These are phyloP conservation scores for Hypoxylon fuscum DNA, from an alignment of 495 filamentous ascomycete species.

Conservation along the genomic window DNA sequence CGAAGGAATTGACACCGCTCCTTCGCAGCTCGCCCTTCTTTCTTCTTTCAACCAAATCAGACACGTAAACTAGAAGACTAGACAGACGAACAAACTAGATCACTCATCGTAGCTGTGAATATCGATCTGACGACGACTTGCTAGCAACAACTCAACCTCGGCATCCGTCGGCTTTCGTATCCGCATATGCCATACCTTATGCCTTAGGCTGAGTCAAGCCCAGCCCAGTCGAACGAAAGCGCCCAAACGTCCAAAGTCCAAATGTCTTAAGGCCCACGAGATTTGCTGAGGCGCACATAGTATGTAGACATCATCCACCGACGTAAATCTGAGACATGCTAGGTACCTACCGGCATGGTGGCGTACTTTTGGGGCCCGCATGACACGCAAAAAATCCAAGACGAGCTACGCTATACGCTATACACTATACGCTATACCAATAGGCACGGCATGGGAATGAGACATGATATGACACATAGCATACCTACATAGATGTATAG, in stretches of 20 bases:
- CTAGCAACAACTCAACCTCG: neutral
- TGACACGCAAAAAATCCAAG: constrained; percentile 19
- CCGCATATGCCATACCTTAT: neutral
- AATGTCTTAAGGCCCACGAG: constrained; percentile 24
- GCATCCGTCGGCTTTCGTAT: constrained; percentile 17
- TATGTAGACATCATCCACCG: constrained; percentile 1
- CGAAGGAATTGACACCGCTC: constrained; percentile 3
- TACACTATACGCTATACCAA: constrained; percentile 1
- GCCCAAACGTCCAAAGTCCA: neutral
- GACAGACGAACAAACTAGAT: neutral
- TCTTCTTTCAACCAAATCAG: neutral
- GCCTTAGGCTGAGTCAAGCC: constrained; percentile 10
- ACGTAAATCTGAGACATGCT: constrained; percentile 27
- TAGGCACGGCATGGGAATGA: neutral
- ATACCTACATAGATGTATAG: too few species aligned
- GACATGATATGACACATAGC: constrained; percentile 19
- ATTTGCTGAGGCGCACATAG: neutral
- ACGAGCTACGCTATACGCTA: neutral
- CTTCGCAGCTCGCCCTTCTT: too few species aligned
- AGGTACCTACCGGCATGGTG: constrained; percentile 34
- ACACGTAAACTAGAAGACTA: neutral
- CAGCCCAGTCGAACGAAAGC: too few species aligned
- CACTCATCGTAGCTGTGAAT: too few species aligned
- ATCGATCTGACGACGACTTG: too few species aligned
- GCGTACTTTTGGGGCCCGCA: constrained; percentile 20